phyloP scores from a whole-genome alignment of 2,329 filamentous ascomycete species.

The Verticillium tricorpus region DNA sequence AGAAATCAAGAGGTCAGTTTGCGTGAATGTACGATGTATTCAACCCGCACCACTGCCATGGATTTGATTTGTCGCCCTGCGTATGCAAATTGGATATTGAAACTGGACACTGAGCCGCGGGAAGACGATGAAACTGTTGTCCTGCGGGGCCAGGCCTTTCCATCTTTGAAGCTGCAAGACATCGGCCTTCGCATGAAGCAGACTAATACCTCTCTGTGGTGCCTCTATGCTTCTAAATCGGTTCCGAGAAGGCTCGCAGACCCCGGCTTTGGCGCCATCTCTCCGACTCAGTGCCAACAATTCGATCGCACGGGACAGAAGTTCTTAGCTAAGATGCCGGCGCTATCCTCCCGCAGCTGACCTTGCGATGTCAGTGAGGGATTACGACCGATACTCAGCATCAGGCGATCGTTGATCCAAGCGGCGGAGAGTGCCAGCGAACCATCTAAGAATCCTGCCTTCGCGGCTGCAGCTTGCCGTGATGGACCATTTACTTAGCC shows the following conservation, averaged over 20 bases:
- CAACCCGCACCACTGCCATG: no score
- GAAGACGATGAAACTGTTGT: not conserved
- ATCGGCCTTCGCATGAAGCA: no score
- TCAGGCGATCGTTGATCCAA: slow-evolving; percentile 22
- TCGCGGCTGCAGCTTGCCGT: slow-evolving; percentile 34
- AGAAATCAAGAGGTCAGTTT: no score
- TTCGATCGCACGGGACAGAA: slow-evolving; percentile 5
- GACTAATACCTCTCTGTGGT: not conserved
- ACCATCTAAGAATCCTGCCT: slow-evolving; percentile 26
- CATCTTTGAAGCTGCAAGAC: no score
- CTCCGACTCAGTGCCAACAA: slow-evolving; percentile 8
- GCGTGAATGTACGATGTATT: no score
- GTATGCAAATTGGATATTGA: no score
- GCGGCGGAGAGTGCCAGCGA: slow-evolving; percentile 24
- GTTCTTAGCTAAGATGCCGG: slow-evolving; percentile 1
- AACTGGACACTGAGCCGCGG: no score
- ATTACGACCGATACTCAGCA: slow-evolving; percentile 18
- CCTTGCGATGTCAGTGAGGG: slow-evolving; percentile 11
- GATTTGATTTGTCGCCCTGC: no score
- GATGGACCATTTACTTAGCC: slow-evolving; percentile 26
- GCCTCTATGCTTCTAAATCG: not conserved
- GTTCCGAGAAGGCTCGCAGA: not conserved
- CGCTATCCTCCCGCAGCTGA: slow-evolving; percentile 7
- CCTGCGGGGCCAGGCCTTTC: no score
- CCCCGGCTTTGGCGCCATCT: slow-evolving; percentile 2